A percentile compares a stretch with the other conserved stretches of the same genome.
These are phyloP conservation scores for Ilyonectria mors-panacis DNA, from an alignment of 2,329 filamentous ascomycete genomes.

Conservation along the genomic window DNA sequence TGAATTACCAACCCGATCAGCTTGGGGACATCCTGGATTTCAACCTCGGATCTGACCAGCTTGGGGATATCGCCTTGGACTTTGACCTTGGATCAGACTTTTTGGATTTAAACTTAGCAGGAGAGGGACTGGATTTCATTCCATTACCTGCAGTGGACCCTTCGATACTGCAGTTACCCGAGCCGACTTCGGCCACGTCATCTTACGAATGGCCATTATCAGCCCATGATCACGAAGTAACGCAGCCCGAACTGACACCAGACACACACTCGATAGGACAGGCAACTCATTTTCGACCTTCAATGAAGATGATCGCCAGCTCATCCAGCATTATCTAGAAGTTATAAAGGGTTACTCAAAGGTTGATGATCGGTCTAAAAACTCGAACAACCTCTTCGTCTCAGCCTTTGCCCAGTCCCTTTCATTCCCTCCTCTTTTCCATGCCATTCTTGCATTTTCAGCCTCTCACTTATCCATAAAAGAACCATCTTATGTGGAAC, in stretches of 20 bases:
- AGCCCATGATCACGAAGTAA: not conserved
- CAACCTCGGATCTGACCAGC: not conserved
- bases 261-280: not conserved
- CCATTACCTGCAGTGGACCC: constrained; percentile 27
- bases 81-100: constrained; percentile 16
- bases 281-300: constrained; percentile 7
- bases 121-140: constrained; percentile 35
- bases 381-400: constrained; percentile 34
- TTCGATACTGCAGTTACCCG: constrained; percentile 14
- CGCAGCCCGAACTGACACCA: not conserved
- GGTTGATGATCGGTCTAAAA: constrained; percentile 32
- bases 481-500: constrained; percentile 19
- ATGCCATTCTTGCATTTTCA: constrained; percentile 36
- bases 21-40: not conserved
- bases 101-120: constrained; percentile 28
- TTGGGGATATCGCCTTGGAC: constrained; percentile 6
- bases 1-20: too few species aligned
- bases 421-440: constrained; percentile 33
- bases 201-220: not conserved
- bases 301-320: constrained; percentile 26
- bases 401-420: constrained; percentile 33
- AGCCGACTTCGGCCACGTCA: not conserved
- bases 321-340: constrained; percentile 37
- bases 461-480: constrained; percentile 33
- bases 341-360: constrained; percentile 39